Base-by-base conservation (phyloP, 352 stramenopile species). In the Pythium vanterpoolii region DNA sequence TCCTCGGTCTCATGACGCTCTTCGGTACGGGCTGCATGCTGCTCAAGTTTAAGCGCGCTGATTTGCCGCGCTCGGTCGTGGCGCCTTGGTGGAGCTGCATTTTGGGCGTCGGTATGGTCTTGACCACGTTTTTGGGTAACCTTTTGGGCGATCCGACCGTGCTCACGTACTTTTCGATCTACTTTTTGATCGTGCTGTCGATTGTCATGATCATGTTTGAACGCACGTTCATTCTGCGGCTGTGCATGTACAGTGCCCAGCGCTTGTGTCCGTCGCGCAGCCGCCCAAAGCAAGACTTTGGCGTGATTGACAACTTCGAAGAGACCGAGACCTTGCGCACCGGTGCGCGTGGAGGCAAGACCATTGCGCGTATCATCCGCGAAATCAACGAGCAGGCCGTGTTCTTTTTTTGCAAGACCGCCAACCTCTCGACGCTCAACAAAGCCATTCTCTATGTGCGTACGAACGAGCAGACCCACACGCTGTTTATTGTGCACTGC, bases 391-490 rank as follows among this genome's bases (percentile, higher is more conserved):
- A 95, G 71, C 92, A 91, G 46, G 89, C 91, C 42, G 73, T 98
- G 10, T 98, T 98, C 60, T 93, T 93, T 79, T 98, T 97, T 65
- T 90, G 76, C 76, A 98, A 98, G 79, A 76, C 81, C 7, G 75
- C 90, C 47, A 96, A 97, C 68, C 72, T 98, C 23, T 95, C 95
- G 65, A 83, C 89, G 45, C 86, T 98, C 64, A 98, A 98, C 76
- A 98, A 98, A 72, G 93, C 93, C 14, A 96, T 98, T 43, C 62
- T 98, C 52, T 98, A 98, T 68, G 93, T 98, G 67, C 87, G 88
- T 60, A 90, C 90, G 40, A 98, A 98, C 76, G 86, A 96, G 62
- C 90, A 98, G 77, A 98, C 89, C 11, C 78, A 84, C 63, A 87
- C 85, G 58, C 61, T 98, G 51, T 92, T 90, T 61, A 83, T 98